Percentiles rank a stretch among this genome's conserved stretches.
Conservation (phyloP, 129 eudicot species). For the Calendula officinalis region DNA sequence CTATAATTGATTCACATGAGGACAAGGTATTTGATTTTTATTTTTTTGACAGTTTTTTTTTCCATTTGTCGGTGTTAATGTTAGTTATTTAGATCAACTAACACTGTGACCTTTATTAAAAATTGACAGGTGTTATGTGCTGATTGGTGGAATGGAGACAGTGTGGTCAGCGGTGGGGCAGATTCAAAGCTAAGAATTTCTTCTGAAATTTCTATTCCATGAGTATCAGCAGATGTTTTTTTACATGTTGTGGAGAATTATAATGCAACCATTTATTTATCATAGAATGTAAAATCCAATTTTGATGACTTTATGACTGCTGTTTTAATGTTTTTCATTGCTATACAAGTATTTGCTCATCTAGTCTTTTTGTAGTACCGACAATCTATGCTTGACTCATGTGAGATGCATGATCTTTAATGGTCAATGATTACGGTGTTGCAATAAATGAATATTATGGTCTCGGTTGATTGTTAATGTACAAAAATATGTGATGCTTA, state of each 20-base stretch:
- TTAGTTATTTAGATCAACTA: background rate
- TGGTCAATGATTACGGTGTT: no score
- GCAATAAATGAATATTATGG: no score
- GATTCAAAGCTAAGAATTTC: conserved; percentile 81
- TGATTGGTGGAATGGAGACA: conserved; percentile 92
- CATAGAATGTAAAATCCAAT: background rate
- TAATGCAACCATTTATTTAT: background rate
- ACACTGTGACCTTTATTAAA: background rate
- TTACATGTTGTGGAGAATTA: conserved; percentile 8
- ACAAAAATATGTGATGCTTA: no score
- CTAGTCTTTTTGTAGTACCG: no score
- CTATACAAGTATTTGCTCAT: no score
- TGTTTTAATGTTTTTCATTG: no score
- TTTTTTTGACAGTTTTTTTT: background rate
- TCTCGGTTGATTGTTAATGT: no score
- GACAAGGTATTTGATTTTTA: conserved; percentile 65
- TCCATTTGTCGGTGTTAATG: background rate
- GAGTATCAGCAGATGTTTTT: conserved; percentile 13
- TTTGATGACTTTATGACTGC: background rate
- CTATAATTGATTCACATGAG: conserved; percentile 74
- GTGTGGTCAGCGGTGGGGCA: conserved; percentile 87
- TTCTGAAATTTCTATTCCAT: conserved; percentile 58
- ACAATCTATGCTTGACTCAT: no score
- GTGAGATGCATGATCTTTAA: no score
- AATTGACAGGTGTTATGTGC: conserved; percentile 67